Base-by-base conservation (phyloP, 139 green algal species). In the Coccomyxa sp. region DNA sequence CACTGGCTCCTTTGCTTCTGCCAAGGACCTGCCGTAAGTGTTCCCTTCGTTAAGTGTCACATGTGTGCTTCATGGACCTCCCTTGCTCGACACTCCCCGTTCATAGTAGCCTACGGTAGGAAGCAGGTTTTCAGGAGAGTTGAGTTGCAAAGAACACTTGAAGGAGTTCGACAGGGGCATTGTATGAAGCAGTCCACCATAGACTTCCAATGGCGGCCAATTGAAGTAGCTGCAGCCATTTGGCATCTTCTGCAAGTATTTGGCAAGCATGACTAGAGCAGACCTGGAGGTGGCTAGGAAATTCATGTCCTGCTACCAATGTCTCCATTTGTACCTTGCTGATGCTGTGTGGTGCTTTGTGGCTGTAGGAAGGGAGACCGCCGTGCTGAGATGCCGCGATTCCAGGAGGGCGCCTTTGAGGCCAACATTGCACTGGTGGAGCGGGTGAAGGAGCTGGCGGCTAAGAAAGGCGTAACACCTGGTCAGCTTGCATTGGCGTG, bases 401-500 rank as follows among this genome's bases (percentile, higher is more conserved):
- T 86, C 21, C 38, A 76, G 0, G 68, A 76, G n/a, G 88, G 13
- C 78, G 78, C 76, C 13, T 71, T 71, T 21, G 51, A 74, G 77
- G 82, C 91, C 87, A 96, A 96, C 84, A 32, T 93, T 80, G 79
- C 82, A 71, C 77, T 96, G 31, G 90, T 95, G 38, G 81, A 93
- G 66, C 82, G 86, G 23, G 58, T 95, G 15, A 85, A 88, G 79
- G 79, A 66, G 13, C 63, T 95, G 4, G 93, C 93, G 0, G 38
- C 76, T 13, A 80, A 81, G 68, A 95, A 96, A 85, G 90, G 89
- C 9, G 90, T 81, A 83, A 95, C 88, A 10, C 77, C 90, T 27
- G 89, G 80, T 18, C 93, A 97, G 91, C 80, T 97, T 80, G 91
- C 93, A 17, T 88, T 97, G 76, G 92, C 93, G 0, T 97, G 93